Percentiles rank a stretch among this genome's conserved stretches.
Evolutionary conservation across 1,139 yeast genomes (phyloP).

Genomic region (Pichia sp.): DNA sequence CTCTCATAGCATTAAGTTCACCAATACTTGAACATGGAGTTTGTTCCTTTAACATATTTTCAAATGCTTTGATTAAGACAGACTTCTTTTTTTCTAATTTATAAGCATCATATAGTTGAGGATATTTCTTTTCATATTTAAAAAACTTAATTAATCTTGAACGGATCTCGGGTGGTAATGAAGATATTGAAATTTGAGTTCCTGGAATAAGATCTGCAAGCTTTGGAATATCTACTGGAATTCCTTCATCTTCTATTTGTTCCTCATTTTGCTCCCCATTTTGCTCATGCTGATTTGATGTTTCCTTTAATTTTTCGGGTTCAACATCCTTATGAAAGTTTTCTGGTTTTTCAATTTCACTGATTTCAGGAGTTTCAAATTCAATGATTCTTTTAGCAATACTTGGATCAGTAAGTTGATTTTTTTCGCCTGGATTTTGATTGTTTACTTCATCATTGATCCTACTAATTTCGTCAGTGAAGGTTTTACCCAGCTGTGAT

Average conservation of each 20-base stretch:
- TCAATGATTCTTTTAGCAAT: conserved; percentile 27
- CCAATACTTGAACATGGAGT: conserved; percentile 75
- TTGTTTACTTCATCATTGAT: conserved; percentile 26
- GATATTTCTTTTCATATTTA: conserved; percentile 87
- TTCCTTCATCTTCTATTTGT: not conserved
- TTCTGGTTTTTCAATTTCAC: conserved; percentile 41
- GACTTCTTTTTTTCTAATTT: conserved; percentile 69
- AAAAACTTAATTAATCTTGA: conserved; percentile 68
- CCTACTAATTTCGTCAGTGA: conserved; percentile 49
- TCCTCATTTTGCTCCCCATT: not conserved
- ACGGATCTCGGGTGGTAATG: conserved; percentile 34
- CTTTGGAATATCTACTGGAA: not conserved
- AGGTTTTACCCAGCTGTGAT: conserved; percentile 57
- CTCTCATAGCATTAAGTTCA: conserved; percentile 64
- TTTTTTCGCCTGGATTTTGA: conserved; percentile 18
- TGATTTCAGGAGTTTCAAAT: conserved; percentile 41
- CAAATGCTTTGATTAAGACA: conserved; percentile 59
- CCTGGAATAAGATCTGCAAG: conserved; percentile 19
- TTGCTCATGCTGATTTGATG: not conserved
- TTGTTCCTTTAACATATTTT: conserved; percentile 63
- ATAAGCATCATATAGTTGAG: conserved; percentile 74
- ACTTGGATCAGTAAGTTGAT: conserved; percentile 20
- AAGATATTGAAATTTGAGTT: conserved; percentile 31
- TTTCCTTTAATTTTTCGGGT: no score
- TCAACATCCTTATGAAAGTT: conserved; percentile 23